A percentile compares a stretch with the other conserved stretches of the same genome.
Evolutionary conservation across 495 filamentous ascomycete genomes (phyloP).

Genomic region (Glarea lozoyensis): DNA sequence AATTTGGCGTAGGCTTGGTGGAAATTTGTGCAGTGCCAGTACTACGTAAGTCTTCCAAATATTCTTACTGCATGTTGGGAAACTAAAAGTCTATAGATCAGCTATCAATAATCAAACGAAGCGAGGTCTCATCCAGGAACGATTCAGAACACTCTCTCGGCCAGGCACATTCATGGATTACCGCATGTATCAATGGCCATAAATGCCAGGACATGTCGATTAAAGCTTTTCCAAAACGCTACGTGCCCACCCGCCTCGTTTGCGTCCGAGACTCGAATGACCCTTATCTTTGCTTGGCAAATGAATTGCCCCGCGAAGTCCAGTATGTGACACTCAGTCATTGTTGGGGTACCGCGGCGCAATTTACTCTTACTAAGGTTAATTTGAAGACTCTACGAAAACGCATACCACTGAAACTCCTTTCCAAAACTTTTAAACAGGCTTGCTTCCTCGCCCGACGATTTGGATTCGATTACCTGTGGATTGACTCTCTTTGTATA

Average conservation of each 20-base stretch:
- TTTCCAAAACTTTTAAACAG: constrained; percentile 25
- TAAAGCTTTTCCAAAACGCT: background rate
- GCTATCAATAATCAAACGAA: background rate
- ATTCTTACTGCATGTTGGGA: background rate
- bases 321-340: constrained; percentile 26
- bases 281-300: background rate
- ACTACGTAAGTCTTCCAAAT: background rate
- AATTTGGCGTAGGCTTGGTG: background rate
- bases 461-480: constrained; percentile 20
- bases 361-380: constrained; percentile 2
- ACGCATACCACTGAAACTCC: constrained; percentile 8
- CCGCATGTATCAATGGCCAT: background rate
- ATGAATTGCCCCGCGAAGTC: background rate
- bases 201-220: background rate
- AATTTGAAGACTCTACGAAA: constrained; percentile 9
- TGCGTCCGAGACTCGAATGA: background rate
- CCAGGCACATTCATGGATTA: background rate
- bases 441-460: constrained; percentile 14
- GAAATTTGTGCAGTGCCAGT: background rate
- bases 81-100: background rate
- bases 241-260: background rate
- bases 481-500: constrained; percentile 29
- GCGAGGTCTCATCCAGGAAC: background rate
- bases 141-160: background rate
- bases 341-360: constrained; percentile 20